Conservation (phyloP, 2,329 filamentous ascomycete species). For the Tolypocladium capitatum region DNA sequence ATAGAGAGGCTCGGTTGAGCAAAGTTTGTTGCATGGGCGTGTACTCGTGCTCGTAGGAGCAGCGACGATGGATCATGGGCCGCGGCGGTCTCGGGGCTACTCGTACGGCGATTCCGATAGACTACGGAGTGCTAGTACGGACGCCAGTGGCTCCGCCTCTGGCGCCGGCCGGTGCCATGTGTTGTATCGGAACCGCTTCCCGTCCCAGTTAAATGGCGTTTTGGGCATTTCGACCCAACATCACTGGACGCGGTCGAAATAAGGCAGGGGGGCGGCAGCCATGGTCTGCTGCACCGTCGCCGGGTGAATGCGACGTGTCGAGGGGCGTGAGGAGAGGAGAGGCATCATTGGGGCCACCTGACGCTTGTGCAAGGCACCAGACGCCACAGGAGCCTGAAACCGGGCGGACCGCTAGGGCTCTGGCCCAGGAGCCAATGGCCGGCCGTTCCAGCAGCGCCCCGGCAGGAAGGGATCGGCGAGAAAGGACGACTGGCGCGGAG, state of each 20-base stretch:
- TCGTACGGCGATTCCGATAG: background rate
- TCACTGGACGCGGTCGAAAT: background rate
- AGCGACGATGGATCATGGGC: too few relatives aligned
- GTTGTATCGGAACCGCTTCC: background rate
- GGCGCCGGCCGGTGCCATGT: too few relatives aligned
- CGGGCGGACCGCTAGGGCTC: background rate
- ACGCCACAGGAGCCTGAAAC: background rate
- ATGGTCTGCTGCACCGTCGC: too few relatives aligned
- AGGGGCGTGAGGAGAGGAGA: too few relatives aligned
- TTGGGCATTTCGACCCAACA: background rate
- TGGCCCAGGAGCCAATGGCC: background rate
- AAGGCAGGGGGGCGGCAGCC: too few relatives aligned
- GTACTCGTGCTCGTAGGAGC: too few relatives aligned
- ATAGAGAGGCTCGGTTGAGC: background rate
- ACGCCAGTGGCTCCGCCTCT: too few relatives aligned
- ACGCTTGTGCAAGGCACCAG: constrained; percentile 1
- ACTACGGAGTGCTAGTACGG: too few relatives aligned
- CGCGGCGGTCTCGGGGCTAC: too few relatives aligned
- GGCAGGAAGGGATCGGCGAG: background rate
- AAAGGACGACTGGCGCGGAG: background rate
- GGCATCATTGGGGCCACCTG: background rate
- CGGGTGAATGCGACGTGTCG: too few relatives aligned
- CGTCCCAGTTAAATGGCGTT: background rate
- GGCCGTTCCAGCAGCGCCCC: background rate
- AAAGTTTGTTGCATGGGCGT: background rate